A percentile compares a stretch with the other conserved stretches of the same genome.
Evolutionary conservation across 441 rosid species (phyloP).

Genomic region (Populus hybrid): DNA sequence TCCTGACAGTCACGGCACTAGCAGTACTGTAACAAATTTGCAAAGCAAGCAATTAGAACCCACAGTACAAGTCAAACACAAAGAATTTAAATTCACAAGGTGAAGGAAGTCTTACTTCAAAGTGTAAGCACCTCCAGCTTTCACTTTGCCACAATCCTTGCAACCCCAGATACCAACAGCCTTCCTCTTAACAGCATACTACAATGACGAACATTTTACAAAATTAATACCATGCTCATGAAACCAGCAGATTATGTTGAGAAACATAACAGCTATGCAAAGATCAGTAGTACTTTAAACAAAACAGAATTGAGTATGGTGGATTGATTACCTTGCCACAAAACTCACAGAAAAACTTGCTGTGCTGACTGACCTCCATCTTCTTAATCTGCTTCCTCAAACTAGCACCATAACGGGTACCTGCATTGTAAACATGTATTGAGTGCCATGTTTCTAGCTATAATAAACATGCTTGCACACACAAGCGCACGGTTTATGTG

Average conservation of each 20-base stretch:
- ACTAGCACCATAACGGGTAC: conserved; percentile 93
- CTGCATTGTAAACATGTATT: conserved; percentile 27
- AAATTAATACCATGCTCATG: not conserved
- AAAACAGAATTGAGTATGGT: not conserved
- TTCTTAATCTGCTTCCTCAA: conserved; percentile 94
- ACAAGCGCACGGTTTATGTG: too few relatives aligned
- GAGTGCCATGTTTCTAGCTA: not conserved
- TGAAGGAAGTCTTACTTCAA: conserved; percentile 52
- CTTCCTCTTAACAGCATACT: conserved; percentile 89
- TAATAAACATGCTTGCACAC: not conserved
- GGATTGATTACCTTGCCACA: conserved; percentile 68
- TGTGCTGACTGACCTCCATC: conserved; percentile 84
- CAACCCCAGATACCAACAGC: conserved; percentile 95
- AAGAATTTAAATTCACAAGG: not conserved
- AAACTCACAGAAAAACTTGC: conserved; percentile 95
- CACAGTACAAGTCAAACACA: not conserved
- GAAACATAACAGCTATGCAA: not conserved
- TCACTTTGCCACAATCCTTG: conserved; percentile 91
- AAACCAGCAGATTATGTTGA: too few relatives aligned
- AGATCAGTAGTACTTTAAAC: not conserved
- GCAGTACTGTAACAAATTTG: conserved; percentile 56
- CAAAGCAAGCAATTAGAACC: not conserved
- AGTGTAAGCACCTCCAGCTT: conserved; percentile 95
- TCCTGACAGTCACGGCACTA: conserved; percentile 77
- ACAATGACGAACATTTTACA: not conserved